A percentile compares a stretch with the other conserved stretches of the same genome.
Conservation (phyloP, 2,329 filamentous ascomycete genomes). For the Alternaria consortialis region DNA sequence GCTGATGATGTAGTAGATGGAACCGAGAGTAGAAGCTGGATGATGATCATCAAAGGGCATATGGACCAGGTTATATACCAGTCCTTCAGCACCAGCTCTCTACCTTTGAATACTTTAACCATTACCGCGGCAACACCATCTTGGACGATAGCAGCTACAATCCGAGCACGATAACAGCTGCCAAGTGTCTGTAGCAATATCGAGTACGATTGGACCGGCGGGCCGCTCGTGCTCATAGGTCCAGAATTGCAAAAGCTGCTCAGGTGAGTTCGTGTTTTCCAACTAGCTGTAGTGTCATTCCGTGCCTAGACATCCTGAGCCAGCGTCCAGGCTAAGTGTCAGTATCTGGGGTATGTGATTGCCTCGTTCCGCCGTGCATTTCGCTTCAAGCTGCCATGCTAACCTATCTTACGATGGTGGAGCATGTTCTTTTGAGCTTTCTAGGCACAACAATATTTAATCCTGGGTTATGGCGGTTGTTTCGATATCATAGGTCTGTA, state of each 20-base stretch:
- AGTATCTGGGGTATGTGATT: conserved; percentile 29
- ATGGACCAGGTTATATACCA: conserved; percentile 45
- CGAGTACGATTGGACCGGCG: conserved; percentile 46
- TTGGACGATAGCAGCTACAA: conserved; percentile 25
- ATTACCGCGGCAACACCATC: conserved; percentile 24
- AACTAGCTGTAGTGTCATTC: conserved; percentile 11
- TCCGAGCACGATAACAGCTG: conserved; percentile 34
- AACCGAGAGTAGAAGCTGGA: conserved; percentile 37
- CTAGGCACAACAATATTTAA: conserved; percentile 19
- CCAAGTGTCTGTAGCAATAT: conserved; percentile 47
- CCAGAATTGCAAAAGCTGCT: conserved; percentile 27
- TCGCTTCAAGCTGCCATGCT: conserved; percentile 19
- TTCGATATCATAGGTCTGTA: conserved; percentile 16
- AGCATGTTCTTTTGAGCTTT: conserved; percentile 25
- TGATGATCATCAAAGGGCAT: conserved; percentile 44
- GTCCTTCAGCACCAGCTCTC: conserved; percentile 25
- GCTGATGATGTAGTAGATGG: conserved; percentile 28
- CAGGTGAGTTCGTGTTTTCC: conserved; percentile 45
- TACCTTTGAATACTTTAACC: conserved; percentile 14
- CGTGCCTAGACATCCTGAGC: conserved; percentile 14
- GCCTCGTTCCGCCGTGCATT: conserved; percentile 19
- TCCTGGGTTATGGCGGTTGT: conserved; percentile 21
- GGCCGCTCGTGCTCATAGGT: conserved; percentile 41
- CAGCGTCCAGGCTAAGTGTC: conserved; percentile 20
- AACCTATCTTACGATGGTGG: conserved; percentile 15